Evolutionary conservation across 1,284 basidiomycete genomes (phyloP).

Genomic region (Boletus nobilissimus): DNA sequence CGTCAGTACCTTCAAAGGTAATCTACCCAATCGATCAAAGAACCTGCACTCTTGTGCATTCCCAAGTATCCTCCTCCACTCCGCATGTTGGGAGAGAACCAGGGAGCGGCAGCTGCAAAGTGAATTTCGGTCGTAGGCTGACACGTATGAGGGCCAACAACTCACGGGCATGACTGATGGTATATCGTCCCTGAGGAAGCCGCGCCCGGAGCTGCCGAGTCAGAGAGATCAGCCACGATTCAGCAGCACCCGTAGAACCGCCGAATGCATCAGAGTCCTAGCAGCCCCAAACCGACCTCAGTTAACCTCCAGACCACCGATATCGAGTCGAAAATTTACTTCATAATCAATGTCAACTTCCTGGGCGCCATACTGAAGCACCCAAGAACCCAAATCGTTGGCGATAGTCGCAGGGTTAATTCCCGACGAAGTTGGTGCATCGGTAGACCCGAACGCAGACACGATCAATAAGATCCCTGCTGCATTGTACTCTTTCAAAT

Average conservation of each 20-base stretch:
- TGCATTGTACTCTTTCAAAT: conserved; percentile 48
- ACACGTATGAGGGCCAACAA: background rate
- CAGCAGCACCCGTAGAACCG: conserved; percentile 47
- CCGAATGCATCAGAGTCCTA: conserved; percentile 61
- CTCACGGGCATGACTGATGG: conserved; percentile 52
- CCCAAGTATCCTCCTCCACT: conserved; percentile 63
- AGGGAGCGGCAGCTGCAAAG: conserved; percentile 42
- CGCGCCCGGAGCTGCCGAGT: conserved; percentile 51
- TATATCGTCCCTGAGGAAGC: conserved; percentile 49
- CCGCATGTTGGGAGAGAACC: conserved; percentile 41
- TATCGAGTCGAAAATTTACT: conserved; percentile 34
- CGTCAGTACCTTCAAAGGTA: background rate
- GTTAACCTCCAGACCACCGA: background rate
- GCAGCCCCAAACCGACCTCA: conserved; percentile 33
- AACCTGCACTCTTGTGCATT: conserved; percentile 64
- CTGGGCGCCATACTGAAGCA: conserved; percentile 59
- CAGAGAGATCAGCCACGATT: conserved; percentile 57
- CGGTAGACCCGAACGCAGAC: conserved; percentile 61
- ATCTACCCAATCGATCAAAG: conserved; percentile 62
- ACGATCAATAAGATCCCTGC: conserved; percentile 62
- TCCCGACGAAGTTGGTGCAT: conserved; percentile 56
- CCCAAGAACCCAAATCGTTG: conserved; percentile 58
- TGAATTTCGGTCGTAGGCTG: background rate
- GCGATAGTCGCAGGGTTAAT: conserved; percentile 53
- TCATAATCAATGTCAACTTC: conserved; percentile 69